Evolutionary conservation across 352 stramenopile genomes (phyloP), one percentile per base, ranked within the genome.

Genomic region (Globisporangium emineosum): DNA sequence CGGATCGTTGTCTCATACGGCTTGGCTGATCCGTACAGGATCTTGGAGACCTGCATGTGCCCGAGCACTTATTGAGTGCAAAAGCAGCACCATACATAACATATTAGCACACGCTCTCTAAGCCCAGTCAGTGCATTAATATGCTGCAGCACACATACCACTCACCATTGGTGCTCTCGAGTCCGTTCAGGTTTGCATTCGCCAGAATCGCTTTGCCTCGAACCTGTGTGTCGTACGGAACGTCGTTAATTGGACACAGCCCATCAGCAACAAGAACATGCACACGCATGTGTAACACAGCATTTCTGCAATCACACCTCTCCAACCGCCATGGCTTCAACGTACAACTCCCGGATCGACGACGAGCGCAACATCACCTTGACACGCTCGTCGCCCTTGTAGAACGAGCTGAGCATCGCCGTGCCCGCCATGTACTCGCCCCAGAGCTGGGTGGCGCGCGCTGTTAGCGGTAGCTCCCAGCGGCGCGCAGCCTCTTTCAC

Each of bases 351-450:
- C n/a, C 80, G 77, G 30, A 89, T 81, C 59, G 72, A 69, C n/a
- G 75, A 71, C 53, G 81, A 85, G 29, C 77, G 85, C 42, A 95
- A 70, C 55, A 78, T 73, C 73, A 88, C 65, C 62, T 93, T 91
- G 62, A 96, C 72, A 54, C 87, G 87, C 71, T 96, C 87, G 62
- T 96, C 83, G 60, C 83, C 82, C 64, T 96, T 96, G 67, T 84
- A 94, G 67, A 96, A 92, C 5, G 87, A 86, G 71, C 84, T 90
- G n/a, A 94, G 67, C 87, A 96, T 96, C 56, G 73, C 73, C 12
- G 81, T 90, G 50, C 85, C 87, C 6, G 75, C 83, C 87, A 96
- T 96, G 72, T 96, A 96, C 67, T 96, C 85, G n/a, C 72, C 83
- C 87, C 87, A 96, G 40, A 92, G 60, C 29, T 77, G 85, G 43